Conservation (phyloP, 176 grass and related monocot species). For the Eragrostis nindensis region DNA sequence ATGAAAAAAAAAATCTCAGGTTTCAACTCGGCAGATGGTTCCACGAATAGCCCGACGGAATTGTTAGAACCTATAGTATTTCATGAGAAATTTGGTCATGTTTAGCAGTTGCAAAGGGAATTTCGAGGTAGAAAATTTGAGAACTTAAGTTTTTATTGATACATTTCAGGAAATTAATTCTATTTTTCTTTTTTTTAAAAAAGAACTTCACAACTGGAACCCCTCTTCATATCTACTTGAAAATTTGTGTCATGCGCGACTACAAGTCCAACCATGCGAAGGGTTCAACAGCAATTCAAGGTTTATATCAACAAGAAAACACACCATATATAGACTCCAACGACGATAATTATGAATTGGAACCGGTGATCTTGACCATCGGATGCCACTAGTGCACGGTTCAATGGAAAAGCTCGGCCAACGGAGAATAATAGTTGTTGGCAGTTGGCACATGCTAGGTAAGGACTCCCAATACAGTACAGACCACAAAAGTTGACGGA, state of each 20-base stretch:
- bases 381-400: constrained; percentile 33
- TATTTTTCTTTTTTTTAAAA: neutral
- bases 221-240: neutral
- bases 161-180: neutral
- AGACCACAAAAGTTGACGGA: constrained; percentile 36
- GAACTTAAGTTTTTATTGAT: neutral
- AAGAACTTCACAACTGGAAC: neutral
- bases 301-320: constrained; percentile 1
- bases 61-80: neutral
- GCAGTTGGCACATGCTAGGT: constrained; percentile 26
- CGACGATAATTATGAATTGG: constrained; percentile 7
- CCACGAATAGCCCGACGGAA: neutral
- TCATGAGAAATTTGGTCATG: neutral
- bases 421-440: neutral
- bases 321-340: constrained; percentile 3
- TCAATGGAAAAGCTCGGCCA: constrained; percentile 18
- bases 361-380: constrained; percentile 9
- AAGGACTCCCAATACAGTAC: constrained; percentile 35
- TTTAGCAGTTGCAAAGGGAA: neutral
- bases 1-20: too few species aligned
- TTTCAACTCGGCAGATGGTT: neutral
- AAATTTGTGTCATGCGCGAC: constrained; percentile 20
- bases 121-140: neutral
- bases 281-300: neutral
- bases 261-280: constrained; percentile 3